Conservation (phyloP, 2,329 filamentous ascomycete genomes). For the Aspergillus costaricaensis region DNA sequence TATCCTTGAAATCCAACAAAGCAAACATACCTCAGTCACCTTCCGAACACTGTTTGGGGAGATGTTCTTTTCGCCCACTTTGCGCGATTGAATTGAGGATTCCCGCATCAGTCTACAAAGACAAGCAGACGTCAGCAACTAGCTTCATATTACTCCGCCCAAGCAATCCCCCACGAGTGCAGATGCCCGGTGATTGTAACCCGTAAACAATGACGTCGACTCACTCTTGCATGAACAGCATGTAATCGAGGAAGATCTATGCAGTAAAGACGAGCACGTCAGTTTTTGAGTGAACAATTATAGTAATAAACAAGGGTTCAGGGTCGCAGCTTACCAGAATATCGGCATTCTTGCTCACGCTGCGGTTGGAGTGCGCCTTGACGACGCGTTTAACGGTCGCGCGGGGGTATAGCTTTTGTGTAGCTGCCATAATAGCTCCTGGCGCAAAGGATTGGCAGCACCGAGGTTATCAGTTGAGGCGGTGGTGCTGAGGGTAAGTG, state of each 20-base stretch:
- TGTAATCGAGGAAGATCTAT: constrained; percentile 82
- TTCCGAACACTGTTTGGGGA: constrained; percentile 76
- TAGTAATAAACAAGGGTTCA: neutral
- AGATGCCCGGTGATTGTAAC: neutral
- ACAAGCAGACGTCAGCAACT: constrained; percentile 4
- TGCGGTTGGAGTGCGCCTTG: constrained; percentile 81
- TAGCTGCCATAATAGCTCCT: constrained; percentile 55
- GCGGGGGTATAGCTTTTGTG: constrained; percentile 78
- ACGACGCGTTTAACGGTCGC: constrained; percentile 84
- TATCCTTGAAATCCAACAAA: neutral
- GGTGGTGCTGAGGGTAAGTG: neutral
- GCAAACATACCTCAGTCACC: constrained; percentile 66
- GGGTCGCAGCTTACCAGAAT: constrained; percentile 63
- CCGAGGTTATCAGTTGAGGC: neutral
- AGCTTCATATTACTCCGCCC: neutral
- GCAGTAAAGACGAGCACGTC: neutral
- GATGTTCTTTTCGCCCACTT: constrained; percentile 70
- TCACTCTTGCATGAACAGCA: constrained; percentile 73
- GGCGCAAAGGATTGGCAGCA: neutral
- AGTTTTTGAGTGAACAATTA: neutral
- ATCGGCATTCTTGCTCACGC: constrained; percentile 81
- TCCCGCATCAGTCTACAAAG: constrained; percentile 71
- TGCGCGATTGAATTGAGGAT: constrained; percentile 73
- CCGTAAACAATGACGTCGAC: constrained; percentile 22
- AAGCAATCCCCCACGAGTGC: neutral